phyloP scores from a whole-genome alignment of 192 early-diverging fungal genomes.

The Gigaspora rosea region DNA sequence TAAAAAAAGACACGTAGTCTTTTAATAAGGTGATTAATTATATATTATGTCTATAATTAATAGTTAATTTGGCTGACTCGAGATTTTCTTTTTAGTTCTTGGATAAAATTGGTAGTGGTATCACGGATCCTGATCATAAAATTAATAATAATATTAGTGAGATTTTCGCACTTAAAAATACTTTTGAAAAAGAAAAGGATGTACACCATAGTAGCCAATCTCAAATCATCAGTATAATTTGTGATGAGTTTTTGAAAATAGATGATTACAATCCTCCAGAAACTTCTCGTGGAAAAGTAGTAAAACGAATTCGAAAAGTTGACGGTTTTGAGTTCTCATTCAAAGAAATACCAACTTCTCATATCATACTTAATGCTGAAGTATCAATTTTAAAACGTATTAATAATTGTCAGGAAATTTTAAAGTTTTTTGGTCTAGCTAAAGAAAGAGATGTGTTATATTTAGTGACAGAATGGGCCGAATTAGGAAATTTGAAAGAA shows the following conservation, averaged over 20 bases:
- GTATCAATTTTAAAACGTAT: slow-evolving; percentile 14
- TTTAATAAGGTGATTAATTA: no score
- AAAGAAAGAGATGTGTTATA: background rate
- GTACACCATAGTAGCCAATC: background rate
- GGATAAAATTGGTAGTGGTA: background rate
- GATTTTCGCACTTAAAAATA: background rate
- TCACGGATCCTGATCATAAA: no score
- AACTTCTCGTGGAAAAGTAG: background rate
- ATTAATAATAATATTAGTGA: background rate
- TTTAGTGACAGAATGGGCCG: slow-evolving; percentile 25
- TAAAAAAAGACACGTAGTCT: no score
- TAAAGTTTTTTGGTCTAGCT: slow-evolving; percentile 5
- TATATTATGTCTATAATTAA: no score
- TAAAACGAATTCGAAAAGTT: background rate
- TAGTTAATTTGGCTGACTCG: no score
- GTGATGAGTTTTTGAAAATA: background rate
- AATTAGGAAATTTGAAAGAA: slow-evolving; percentile 23
- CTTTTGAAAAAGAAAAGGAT: background rate
- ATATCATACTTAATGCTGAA: background rate
- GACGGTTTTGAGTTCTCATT: background rate
- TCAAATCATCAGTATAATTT: background rate
- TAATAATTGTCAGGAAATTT: background rate
- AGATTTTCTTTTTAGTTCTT: no score
- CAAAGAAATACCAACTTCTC: background rate
- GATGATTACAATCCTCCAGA: background rate